Base-by-base conservation (phyloP, 371 early-diverging fungal species). In the Zychaea mexicana region DNA sequence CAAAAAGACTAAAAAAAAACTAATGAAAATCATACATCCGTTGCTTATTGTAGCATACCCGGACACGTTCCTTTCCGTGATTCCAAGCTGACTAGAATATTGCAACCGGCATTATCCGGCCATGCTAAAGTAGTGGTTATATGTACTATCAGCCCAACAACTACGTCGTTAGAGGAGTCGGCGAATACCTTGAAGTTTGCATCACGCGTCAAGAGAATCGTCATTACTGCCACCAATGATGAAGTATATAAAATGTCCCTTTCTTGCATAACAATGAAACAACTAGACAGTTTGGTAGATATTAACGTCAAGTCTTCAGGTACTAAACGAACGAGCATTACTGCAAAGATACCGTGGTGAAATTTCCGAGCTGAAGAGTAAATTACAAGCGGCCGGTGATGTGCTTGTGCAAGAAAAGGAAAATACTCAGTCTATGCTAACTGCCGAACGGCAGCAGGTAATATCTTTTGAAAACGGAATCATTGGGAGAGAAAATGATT, bases 111-210 rank as follows among this genome's bases (percentile, higher is more conserved):
- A 6, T 78, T 98, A 33, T 85, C 84, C 22, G 94, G 94, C 19
- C 89, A 90, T 62, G 87, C 94, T 1, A 82, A 90, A 7, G 83
- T 92, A 6, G 81, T 92, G 4, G 92, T 94, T 57, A 90, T 95
- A 56, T 92, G 92, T 62, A 95, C 92, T 3, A 83, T 91, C 57
- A 89, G 85, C 56, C 93, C 93, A 19, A 77, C 87, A 4, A 61
- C 66, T 17, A 38, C 73, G 26, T 85, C 86, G 55, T 65, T 85
- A 32, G 93, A 94, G 45, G 96, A 95, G 54, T 88, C 91, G 5
- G 61, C 83, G 28, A 93, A 92, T 65, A 97, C 96, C 1, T 84
- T 97, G 30, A 92, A 92, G 55, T 97, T 96, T 73, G 96, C 95
- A 0, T 66, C 85, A 1, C 77, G 94, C n/a, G 88, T 92, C 57